Base-by-base conservation (phyloP, 2,329 filamentous ascomycete species). In the Ophiognomonia clavigignenti-juglandacearum region DNA sequence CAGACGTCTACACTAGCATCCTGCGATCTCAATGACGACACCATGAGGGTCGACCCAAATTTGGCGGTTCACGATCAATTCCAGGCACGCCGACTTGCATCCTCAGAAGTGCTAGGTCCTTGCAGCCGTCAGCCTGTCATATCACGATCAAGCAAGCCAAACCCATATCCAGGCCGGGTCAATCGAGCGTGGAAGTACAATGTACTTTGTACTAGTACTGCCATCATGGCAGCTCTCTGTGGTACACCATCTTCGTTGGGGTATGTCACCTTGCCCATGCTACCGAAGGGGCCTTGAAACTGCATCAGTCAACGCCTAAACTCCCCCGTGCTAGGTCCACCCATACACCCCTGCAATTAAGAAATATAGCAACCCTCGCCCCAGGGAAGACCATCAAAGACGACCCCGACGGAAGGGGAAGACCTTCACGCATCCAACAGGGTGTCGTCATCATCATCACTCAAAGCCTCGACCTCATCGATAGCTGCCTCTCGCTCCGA, bases 401-500 rank as follows among this genome's bases (percentile, higher is more conserved):
- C n/a, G n/a, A n/a, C n/a, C n/a, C 38, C 29, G 27, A 45, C 16
- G 27, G 23, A 9, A 7, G 13, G 19, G 22, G 22, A 32, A 40
- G 3, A n/a, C 14, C 23, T 5, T 54, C 46, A 54, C 9, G 29
- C 43, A 26, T 52, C 45, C 27, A 54, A 45, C 16, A 54, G 47
- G 54, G 64, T 64, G 29, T 65, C 44, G 22, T 49, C 67, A 38
- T 69, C 69, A 39, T 83, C 80, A 57, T 93, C 88, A 60, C 95
- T 93, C 60, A 96, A 76, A 3, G 82, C 84, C 63, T 96, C 88
- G 4, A 98, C 92, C 59, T 96, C 90, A 54, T 96, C 89, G 45
- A 97, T 80, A 0, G 89, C 89, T 29, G 78, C 82, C 27, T 82
- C 79, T 45, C 88, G 73, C 55, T 86, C 88, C 22, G 64, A 59